Conservation (phyloP, 2,329 filamentous ascomycete species). For the Penicillium polonicum region DNA sequence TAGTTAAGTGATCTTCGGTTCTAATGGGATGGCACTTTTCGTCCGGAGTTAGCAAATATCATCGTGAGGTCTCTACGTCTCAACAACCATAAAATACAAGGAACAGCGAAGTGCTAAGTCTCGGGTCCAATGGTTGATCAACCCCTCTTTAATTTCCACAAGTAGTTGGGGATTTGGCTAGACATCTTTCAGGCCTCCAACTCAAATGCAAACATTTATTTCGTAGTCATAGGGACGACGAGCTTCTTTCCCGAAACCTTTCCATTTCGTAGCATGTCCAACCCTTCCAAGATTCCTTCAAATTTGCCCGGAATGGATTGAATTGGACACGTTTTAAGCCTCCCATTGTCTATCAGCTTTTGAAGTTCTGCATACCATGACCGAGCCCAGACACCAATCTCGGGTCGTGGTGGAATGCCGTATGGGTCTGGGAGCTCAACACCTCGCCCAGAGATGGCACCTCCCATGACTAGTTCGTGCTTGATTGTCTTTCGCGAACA, state of each 20-base stretch:
- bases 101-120: background rate
- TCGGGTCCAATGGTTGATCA: background rate
- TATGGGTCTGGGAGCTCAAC: slow-evolving; percentile 26
- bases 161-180: background rate
- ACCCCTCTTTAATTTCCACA: background rate
- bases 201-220: background rate
- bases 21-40: no score
- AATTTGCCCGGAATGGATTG: slow-evolving; percentile 14
- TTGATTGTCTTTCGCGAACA: slow-evolving; percentile 21
- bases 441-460: slow-evolving; percentile 22
- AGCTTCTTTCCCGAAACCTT: slow-evolving; percentile 25
- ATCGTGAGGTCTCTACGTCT: background rate
- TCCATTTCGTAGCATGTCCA: slow-evolving; percentile 19
- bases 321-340: slow-evolving; percentile 16
- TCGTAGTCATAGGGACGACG: slow-evolving; percentile 9
- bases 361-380: slow-evolving; percentile 20
- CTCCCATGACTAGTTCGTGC: slow-evolving; percentile 26
- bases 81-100: background rate
- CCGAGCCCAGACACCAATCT: slow-evolving; percentile 23
- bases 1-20: background rate
- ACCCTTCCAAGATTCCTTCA: slow-evolving; percentile 18
- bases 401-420: slow-evolving; percentile 16
- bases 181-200: background rate
- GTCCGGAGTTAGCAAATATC: background rate
- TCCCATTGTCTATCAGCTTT: slow-evolving; percentile 10